Base-by-base conservation (phyloP, 2,329 filamentous ascomycete species). In the Talaromyces amestolkiae region DNA sequence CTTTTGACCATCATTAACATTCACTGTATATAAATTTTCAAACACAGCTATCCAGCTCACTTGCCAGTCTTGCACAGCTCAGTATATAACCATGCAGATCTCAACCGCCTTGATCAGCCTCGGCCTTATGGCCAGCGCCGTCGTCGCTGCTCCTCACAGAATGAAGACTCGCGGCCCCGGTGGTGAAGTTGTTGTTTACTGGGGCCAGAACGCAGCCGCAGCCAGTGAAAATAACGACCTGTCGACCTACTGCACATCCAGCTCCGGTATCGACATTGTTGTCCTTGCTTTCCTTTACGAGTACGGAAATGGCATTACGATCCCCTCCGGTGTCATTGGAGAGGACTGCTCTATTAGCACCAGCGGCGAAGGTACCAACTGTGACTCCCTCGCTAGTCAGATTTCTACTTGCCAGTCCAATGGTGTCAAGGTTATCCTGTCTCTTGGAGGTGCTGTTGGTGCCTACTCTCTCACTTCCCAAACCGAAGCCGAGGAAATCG, bases 351-450 rank as follows among this genome's bases (percentile, higher is more conserved):
- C 56, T 22, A 64, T 66, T 19, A 60, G 53, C 53, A 56, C 65
- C 15, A 7, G 24, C 3, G 65, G 65, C 3, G 41, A 58, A 33
- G 59, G 33, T 1, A 47, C 56, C 7, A 35, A 76, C 63, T 83
- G 81, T 58, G 78, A 78, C 9, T 69, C 70, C 33, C 74, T 83
- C 10, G 72, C 76, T 4, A 67, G 74, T 3, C 76, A 79, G 19
- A 83, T 84, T 61, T 70, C 72, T 3, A 77, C 73, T 3, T 84
- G 82, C 71, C 79, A 82, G 70, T 66, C 67, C 1, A 71, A 73
- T 37, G 79, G 81, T 39, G 75, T 82, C 65, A 83, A 80, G 69
- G 73, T 84, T 19, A 77, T 83, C 63, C 68, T 84, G 1, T 79
- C 81, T 3, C 72, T 84, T 0, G 82, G 82, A 19, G 82, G 82